Percentiles rank a stretch among this genome's conserved stretches.
phyloP scores from a whole-genome alignment of 495 filamentous ascomycete genomes.

The Sphaerosporella brunnea region DNA sequence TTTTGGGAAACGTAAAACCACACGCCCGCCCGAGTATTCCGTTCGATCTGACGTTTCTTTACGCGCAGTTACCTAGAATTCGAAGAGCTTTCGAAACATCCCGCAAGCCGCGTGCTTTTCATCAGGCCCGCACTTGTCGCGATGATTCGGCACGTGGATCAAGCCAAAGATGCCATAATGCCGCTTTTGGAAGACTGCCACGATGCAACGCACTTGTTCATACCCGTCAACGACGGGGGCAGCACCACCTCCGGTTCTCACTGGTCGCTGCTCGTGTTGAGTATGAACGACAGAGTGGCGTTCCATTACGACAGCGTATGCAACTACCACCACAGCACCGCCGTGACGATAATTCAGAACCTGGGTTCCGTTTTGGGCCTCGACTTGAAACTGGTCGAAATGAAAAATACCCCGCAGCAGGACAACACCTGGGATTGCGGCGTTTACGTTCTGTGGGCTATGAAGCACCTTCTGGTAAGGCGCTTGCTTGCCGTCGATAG shows the following conservation, averaged over 20 bases:
- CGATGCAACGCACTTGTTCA: constrained; percentile 80
- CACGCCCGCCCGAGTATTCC: too few relatives aligned
- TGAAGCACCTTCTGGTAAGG: constrained; percentile 73
- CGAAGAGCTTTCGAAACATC: too few relatives aligned
- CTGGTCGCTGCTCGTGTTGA: constrained; percentile 88
- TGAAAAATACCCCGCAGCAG: constrained; percentile 77
- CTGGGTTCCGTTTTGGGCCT: constrained; percentile 46
- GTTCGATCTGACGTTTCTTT: too few relatives aligned
- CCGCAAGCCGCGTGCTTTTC: too few relatives aligned
- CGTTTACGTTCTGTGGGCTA: constrained; percentile 85
- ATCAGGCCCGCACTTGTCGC: too few relatives aligned
- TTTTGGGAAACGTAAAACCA: too few relatives aligned
- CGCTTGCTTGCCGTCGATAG: constrained; percentile 58
- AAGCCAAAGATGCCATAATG: too few relatives aligned
- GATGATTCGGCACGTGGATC: too few relatives aligned
- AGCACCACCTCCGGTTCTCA: constrained; percentile 74
- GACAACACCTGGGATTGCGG: constrained; percentile 88
- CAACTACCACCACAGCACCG: constrained; percentile 59
- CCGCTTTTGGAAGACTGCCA: too few relatives aligned
- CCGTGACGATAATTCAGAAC: constrained; percentile 43
- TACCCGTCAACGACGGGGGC: constrained; percentile 84
- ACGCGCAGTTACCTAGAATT: too few relatives aligned
- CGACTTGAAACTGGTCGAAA: constrained; percentile 49
- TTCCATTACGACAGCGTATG: constrained; percentile 90
- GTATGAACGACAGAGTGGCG: constrained; percentile 68